Conservation (phyloP, 371 early-diverging fungal species). For the Coemansia sp. region DNA sequence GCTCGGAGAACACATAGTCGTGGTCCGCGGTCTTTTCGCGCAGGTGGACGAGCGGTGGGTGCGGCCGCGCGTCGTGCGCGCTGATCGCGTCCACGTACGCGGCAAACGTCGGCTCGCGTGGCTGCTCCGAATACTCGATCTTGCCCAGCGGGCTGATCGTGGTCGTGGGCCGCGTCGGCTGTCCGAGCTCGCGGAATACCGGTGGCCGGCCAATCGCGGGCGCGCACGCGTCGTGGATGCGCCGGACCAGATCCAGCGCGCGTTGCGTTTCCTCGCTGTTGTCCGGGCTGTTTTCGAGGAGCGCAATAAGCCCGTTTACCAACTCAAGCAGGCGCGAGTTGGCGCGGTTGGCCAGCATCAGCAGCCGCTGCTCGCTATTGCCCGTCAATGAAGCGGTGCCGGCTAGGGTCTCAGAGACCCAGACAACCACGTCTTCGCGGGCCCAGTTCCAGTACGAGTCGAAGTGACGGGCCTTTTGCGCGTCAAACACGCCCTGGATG, state of each 20-base stretch:
- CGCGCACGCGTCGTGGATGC: constrained; percentile 53
- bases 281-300: background rate
- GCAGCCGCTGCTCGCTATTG: constrained; percentile 7
- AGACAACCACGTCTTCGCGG: constrained; percentile 75
- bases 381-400: background rate
- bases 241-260: background rate
- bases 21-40: constrained; percentile 57
- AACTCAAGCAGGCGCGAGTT: constrained; percentile 13
- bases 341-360: constrained; percentile 27
- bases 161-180: constrained; percentile 82
- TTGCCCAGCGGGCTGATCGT: constrained; percentile 72
- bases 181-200: constrained; percentile 79
- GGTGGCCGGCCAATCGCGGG: constrained; percentile 53
- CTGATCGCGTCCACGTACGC: constrained; percentile 16
- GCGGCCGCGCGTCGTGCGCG: background rate
- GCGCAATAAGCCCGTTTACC: background rate
- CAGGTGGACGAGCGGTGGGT: constrained; percentile 70
- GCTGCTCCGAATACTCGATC: constrained; percentile 72
- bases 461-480: constrained; percentile 83
- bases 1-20: constrained; percentile 66
- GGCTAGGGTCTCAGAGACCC: background rate
- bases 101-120: constrained; percentile 20
- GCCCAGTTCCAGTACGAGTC: constrained; percentile 98
- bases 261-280: background rate
- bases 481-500: constrained; percentile 79